These are phyloP conservation scores for Pythium rhizo-oryzae DNA, from an alignment of 352 stramenopile genomes.

Conservation along the genomic window DNA sequence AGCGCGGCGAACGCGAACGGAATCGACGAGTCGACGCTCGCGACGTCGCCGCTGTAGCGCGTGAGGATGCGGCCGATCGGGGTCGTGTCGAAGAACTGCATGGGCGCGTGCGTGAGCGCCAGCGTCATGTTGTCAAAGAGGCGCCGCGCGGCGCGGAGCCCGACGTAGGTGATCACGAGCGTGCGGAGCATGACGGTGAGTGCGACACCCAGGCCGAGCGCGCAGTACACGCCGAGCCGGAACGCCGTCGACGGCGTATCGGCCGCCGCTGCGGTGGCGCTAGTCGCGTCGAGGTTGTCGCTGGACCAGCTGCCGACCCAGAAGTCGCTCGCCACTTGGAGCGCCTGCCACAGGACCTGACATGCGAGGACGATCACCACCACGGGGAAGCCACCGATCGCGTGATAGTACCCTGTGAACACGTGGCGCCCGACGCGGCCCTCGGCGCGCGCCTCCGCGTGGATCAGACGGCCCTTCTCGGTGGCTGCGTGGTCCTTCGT, in stretches of 20 bases:
- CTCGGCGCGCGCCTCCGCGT: background rate
- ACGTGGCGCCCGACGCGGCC: background rate
- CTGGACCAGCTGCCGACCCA: slow-evolving; percentile 90
- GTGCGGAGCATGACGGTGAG: slow-evolving; percentile 2
- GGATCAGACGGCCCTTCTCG: slow-evolving; percentile 28
- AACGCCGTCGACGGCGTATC: background rate
- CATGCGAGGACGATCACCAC: slow-evolving; percentile 42
- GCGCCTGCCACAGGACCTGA: slow-evolving; percentile 71
- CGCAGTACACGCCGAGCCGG: background rate
- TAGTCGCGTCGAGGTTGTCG: background rate
- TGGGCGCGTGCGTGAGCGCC: slow-evolving; percentile 81
- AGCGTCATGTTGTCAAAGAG: slow-evolving; percentile 87
- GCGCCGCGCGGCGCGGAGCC: slow-evolving; percentile 1
- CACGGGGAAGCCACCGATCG: slow-evolving; percentile 43
- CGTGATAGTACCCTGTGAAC: slow-evolving; percentile 34
- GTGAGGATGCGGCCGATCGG: slow-evolving; percentile 88
- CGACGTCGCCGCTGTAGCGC: slow-evolving; percentile 86
- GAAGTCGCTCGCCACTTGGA: slow-evolving; percentile 88
- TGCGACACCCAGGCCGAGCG: background rate
- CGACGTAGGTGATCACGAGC: background rate
- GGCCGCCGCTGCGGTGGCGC: background rate
- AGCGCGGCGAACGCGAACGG: slow-evolving; percentile 31
- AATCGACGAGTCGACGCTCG: slow-evolving; percentile 75
- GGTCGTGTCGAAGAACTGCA: slow-evolving; percentile 92
- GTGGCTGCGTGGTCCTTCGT: background rate